Conservation (phyloP, 495 filamentous ascomycete genomes). For the Cudoniella acicularis region DNA sequence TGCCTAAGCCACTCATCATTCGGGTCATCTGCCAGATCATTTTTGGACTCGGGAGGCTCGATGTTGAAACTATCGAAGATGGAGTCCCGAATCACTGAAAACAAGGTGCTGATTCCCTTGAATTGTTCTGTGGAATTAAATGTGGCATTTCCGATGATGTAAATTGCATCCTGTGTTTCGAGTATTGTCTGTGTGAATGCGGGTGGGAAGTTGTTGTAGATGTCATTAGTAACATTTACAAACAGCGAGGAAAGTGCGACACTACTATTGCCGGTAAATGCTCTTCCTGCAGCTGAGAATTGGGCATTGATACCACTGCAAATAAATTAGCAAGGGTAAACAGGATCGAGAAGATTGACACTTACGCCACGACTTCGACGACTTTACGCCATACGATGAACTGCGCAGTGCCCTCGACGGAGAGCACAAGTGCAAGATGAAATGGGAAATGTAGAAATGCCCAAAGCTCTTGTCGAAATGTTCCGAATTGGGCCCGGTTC, state of each 20-base stretch:
- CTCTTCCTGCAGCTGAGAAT: not conserved
- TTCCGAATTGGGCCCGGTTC: constrained; percentile 44
- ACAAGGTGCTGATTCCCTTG: constrained; percentile 17
- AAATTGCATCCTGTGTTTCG: constrained; percentile 1
- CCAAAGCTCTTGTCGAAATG: constrained; percentile 59
- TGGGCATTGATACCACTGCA: not conserved
- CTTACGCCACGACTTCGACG: not conserved
- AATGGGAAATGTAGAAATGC: constrained; percentile 64
- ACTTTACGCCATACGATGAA: constrained; percentile 32
- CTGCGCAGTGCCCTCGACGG: constrained; percentile 50
- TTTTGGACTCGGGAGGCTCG: constrained; percentile 24
- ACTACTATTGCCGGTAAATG: not conserved
- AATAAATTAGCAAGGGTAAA: not conserved
- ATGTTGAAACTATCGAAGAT: constrained; percentile 30
- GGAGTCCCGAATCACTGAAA: constrained; percentile 28
- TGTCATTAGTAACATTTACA: constrained; percentile 26
- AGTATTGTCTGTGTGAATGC: not conserved
- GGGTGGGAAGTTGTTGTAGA: constrained; percentile 10
- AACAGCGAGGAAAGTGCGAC: constrained; percentile 12
- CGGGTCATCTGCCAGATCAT: constrained; percentile 2
- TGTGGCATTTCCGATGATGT: constrained; percentile 4
- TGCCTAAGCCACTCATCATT: not conserved
- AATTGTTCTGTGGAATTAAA: constrained; percentile 8
- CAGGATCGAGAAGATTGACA: not conserved
- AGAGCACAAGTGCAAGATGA: constrained; percentile 58